Conservation (phyloP, 768 basidiomycete genomes). For the Mycena metata region DNA sequence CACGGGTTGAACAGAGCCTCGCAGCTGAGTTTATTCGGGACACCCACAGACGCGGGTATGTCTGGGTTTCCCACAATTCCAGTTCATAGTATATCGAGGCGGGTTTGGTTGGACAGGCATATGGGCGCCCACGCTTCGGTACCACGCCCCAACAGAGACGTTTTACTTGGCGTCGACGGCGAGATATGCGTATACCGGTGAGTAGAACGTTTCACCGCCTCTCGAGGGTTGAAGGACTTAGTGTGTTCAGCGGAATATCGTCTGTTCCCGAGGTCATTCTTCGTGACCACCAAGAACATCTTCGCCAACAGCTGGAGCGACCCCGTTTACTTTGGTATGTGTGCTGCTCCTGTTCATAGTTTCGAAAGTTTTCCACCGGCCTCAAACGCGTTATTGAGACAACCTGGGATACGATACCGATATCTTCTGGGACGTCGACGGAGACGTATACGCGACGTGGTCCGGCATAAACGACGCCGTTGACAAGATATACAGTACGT, state of each 20-base stretch:
- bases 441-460: constrained; percentile 55
- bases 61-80: not conserved
- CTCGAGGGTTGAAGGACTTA: not conserved
- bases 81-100: not conserved
- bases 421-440: constrained; percentile 57
- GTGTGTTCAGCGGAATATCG: constrained; percentile 48
- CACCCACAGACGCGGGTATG: constrained; percentile 55
- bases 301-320: constrained; percentile 58
- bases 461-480: constrained; percentile 54
- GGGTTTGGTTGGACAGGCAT: constrained; percentile 38
- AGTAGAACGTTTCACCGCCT: constrained; percentile 10
- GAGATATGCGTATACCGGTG: constrained; percentile 56
- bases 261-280: constrained; percentile 56
- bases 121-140: constrained; percentile 54
- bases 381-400: constrained; percentile 42
- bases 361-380: not conserved
- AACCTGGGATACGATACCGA: constrained; percentile 56
- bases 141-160: constrained; percentile 47
- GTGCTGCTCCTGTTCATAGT: not conserved
- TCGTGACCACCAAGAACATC: constrained; percentile 53
- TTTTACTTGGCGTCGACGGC: constrained; percentile 54
- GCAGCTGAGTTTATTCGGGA: constrained; percentile 52
- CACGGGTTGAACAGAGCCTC: constrained; percentile 54
- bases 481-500: constrained; percentile 56
- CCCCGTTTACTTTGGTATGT: constrained; percentile 54